phyloP scores from a whole-genome alignment of 2,329 filamentous ascomycete species.

The Alternaria infectoria region DNA sequence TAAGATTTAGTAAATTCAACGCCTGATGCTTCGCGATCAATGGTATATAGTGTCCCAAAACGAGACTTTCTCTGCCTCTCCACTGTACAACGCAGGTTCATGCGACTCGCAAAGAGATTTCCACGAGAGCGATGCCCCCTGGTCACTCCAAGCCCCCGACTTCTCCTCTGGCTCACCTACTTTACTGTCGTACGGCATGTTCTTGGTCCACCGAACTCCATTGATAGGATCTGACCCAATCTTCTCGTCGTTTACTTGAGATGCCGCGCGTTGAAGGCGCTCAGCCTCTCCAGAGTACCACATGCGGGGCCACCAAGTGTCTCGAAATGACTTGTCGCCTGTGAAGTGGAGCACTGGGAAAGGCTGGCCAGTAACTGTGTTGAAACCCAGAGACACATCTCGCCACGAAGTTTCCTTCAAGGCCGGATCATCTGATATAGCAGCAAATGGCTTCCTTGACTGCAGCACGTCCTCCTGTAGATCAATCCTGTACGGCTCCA shows the following conservation, averaged over 20 bases:
- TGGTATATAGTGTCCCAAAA: not conserved
- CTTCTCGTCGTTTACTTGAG: not conserved
- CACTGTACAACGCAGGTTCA: not conserved
- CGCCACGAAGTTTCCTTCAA: not conserved
- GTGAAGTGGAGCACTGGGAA: conserved; percentile 2
- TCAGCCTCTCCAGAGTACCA: not conserved
- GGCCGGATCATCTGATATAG: not conserved
- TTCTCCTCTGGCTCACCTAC: not conserved
- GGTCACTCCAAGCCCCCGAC: not conserved
- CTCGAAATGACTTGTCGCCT: conserved; percentile 1
- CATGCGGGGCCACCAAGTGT: not conserved
- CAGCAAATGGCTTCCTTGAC: not conserved
- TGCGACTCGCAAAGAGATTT: not conserved
- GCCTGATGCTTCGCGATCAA: not conserved
- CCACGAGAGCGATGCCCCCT: not conserved
- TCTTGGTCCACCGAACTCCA: not conserved
- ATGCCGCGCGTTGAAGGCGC: not conserved
- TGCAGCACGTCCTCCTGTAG: not conserved
- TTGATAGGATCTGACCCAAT: not conserved
- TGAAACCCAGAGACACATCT: not conserved
- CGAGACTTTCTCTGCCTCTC: not conserved
- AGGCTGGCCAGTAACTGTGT: not conserved
- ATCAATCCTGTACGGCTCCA: not conserved
- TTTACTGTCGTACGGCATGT: not conserved
- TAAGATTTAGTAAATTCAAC: not conserved